Percentiles rank a stretch among this genome's conserved stretches.
Evolutionary conservation across 352 stramenopile genomes (phyloP).

Genomic region (Globisporangium apiculatum): DNA sequence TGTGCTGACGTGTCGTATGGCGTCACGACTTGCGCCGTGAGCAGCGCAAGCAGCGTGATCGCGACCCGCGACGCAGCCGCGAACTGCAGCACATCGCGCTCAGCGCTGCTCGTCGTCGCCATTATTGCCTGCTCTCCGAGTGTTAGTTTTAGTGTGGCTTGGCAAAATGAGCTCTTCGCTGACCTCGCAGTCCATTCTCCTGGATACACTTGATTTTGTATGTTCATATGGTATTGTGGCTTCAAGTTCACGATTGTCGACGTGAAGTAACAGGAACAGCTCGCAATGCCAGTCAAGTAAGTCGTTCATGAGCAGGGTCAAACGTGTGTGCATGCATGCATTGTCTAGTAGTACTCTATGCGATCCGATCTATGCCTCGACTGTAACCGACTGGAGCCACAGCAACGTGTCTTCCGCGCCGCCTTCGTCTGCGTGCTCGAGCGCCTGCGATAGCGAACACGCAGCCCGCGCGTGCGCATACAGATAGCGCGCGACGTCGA

Average conservation of each 20-base stretch:
- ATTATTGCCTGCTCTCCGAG: background rate
- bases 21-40: constrained; percentile 37
- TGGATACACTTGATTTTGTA: background rate
- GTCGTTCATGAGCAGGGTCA: background rate
- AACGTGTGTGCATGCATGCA: background rate
- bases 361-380: background rate
- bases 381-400: constrained; percentile 39
- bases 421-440: constrained; percentile 59
- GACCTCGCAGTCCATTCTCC: no score
- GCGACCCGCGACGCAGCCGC: constrained; percentile 35
- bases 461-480: constrained; percentile 31
- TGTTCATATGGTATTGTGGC: background rate
- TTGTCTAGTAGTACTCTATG: background rate
- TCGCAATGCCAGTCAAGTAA: background rate
- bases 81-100: constrained; percentile 35
- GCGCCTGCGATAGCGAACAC: constrained; percentile 43
- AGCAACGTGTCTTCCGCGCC: constrained; percentile 49
- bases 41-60: constrained; percentile 37
- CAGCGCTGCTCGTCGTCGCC: background rate
- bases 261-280: background rate
- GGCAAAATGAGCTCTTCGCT: no score
- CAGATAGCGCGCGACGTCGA: constrained; percentile 48
- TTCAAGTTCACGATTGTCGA: no score
- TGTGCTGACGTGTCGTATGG: constrained; percentile 70
- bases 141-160: no score